Base-by-base conservation (phyloP, 2,329 filamentous ascomycete genomes). In the Xenosphaeropsis pyriputrescens region DNA sequence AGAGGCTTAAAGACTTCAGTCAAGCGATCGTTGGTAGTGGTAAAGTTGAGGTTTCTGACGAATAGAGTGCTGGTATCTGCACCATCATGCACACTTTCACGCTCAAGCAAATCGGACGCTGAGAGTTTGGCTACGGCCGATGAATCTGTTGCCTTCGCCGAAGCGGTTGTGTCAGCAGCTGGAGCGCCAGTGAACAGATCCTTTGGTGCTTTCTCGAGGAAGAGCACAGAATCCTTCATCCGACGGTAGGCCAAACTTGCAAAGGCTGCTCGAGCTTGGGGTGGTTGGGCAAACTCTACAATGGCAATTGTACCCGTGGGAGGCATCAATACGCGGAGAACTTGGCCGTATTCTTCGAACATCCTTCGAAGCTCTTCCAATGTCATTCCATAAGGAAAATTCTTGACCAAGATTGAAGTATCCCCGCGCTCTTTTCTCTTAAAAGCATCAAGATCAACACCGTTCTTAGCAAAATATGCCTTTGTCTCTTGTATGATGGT, bases 401-500 rank as follows among this genome's bases (percentile, higher is more conserved):
- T 96, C 63, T 98, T 98, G 34, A 96, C 82, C 37, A 98, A 63
- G 35, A 98, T 88, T 32, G 81, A 76, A 15, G 75, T 81, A 55
- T 95, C 88, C 43, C 89, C 89, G 52, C 88, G 79, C 55, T 85
- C 76, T 43, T 77, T 75, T 39, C 73, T 77, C 58, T 89, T 91
- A 64, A 98, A 96, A 9, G 88, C 81, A 45, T 95, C 79, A 34
- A 98, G 67, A 57, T 96, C 85, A 16, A 96, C 83, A 29, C 89
- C 89, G 46, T 95, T 85, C 33, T 79, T 72, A 38, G 72, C 67
- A 54, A 98, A 94, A 60, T 93, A 98, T 8, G 80, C 68, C 59
- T 95, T 96, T 2, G 86, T 94, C 58, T 96, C 91, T 61, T 94
- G 85, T 41, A 98, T 96, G 48, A 94, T 75, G 45, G 91, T 82